phyloP scores from a whole-genome alignment of 352 stramenopile genomes.

The Sclerospora graminicola region DNA sequence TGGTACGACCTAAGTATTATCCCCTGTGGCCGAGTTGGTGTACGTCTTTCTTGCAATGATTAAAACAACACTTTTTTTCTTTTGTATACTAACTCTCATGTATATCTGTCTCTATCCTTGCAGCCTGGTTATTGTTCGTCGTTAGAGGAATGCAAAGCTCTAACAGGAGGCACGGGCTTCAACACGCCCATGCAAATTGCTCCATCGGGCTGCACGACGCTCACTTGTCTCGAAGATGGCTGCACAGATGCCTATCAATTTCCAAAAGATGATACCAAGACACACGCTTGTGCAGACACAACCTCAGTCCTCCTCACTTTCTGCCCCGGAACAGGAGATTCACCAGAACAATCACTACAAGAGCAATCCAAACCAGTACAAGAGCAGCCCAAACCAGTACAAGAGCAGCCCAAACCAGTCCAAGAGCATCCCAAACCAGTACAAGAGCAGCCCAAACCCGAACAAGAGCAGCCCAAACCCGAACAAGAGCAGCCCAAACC shows the following conservation, averaged over 20 bases:
- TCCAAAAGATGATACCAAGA: slow-evolving; percentile 47
- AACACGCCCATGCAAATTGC: slow-evolving; percentile 58
- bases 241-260: slow-evolving; percentile 59
- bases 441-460: not conserved
- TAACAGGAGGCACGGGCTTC: slow-evolving; percentile 47
- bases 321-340: slow-evolving; percentile 20
- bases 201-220: slow-evolving; percentile 25
- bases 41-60: slow-evolving; percentile 18
- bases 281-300: slow-evolving; percentile 26
- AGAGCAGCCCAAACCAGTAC: too few relatives aligned
- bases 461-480: slow-evolving; percentile 1
- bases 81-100: too few relatives aligned
- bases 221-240: slow-evolving; percentile 41
- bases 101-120: not conserved
- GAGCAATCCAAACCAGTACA: slow-evolving; percentile 1
- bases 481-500: not conserved
- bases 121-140: slow-evolving; percentile 37
- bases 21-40: slow-evolving; percentile 18
- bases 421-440: too few relatives aligned
- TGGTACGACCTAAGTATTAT: slow-evolving; percentile 44
- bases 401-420: too few relatives aligned
- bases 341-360: slow-evolving; percentile 1
- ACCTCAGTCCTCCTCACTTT: slow-evolving; percentile 38
- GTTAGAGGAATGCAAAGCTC: slow-evolving; percentile 37
- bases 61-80: not conserved